Base-by-base conservation (phyloP, 192 early-diverging fungal species). In the Paraglomus brasilianum region DNA sequence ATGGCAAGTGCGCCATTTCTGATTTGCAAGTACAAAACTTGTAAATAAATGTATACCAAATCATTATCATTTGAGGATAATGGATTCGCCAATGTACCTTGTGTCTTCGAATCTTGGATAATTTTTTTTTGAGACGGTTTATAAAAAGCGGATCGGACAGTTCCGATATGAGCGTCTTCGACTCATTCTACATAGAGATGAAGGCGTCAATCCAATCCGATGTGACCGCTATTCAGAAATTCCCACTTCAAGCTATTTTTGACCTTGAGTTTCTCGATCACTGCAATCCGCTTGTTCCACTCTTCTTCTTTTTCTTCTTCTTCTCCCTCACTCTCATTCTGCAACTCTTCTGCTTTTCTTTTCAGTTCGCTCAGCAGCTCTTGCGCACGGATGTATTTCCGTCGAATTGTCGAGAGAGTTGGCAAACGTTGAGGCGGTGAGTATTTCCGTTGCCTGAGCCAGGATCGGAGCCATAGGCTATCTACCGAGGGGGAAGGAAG, bases 1-100 rank as follows among this genome's bases (percentile, higher is more conserved):
- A 49, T 75, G 74, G 22, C 63, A 47, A 22, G 58, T 71, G 10
- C 49, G 45, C 74, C 74, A 75, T 66, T 46, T 53, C 71, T 66
- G 15, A 30, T 19, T 30, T 30, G 43, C 3, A 17, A 17, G 11
- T 38, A 30, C 36, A 64, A 49, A 68, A n/a, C n/a, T n/a, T n/a
- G n/a, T n/a, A n/a, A n/a, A 17, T 22, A 22, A 43, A 50, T 51
- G 5, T 41, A 43, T n/a, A 19, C 11, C 15, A 55, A 15, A 14
- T 10, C 11, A 30, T 17, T 19, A 11, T 42, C 41, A 52, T 42
- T 8, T 13, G 13, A 1, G 21, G 39, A 52, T 19, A 42, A 44
- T 24, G 21, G 24, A 22, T 21, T 17, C 40, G 15, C 36, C 15
- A n/a, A 14, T 8, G 41, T 21, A 72, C 70, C 62, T 72, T 47